Evolutionary conservation across 2,329 filamentous ascomycete genomes (phyloP), one percentile per base, ranked within the genome.

Genomic region (Colletotrichum agaves): DNA sequence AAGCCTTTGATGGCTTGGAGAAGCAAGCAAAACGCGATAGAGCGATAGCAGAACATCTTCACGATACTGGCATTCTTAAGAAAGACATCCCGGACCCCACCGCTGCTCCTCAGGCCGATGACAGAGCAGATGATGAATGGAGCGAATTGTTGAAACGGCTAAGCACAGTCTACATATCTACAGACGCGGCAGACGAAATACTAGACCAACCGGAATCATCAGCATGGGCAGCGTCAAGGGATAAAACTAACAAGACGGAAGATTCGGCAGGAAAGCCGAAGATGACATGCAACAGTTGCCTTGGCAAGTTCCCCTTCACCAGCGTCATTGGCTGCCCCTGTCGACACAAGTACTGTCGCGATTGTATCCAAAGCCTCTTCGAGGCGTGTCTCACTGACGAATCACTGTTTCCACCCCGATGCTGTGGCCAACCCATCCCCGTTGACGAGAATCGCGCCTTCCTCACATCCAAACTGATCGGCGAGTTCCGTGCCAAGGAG

Each of bases 371-470:
- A 2, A 62, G 68, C 0, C 78, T 88, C 0, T 85, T 89, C 72
- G 17, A 67, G 1, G 61, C 72, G 0, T 78, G 84, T 0, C 77
- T 85, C 23, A 75, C 63, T 0, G 84, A 88, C 69, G 84, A 89
- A 63, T 77, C 80, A 0, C 71, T 86, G 0, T 90, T 87, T 63
- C 87, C 87, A 0, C 86, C 87, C 0, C 78, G 80, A 2, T 90
- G 87, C 74, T 89, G 87, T 71, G 65, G 71, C 0, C 70, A 80
- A 23, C 63, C 73, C 0, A 83, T 89, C 8, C 73, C 79, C 0
- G 55, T 84, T 0, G 73, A 74, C 0, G 4, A 44, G 11, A 21
- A 23, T 17, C 35, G 46, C 2, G 15, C 7, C 3, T 12, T 59
- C 8, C 46, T 59, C 13, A 6, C 44, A 1, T 8, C 55, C 8